Evolutionary conservation across 805 yeast genomes (phyloP).

Genomic region (Ogataea dorogensis): DNA sequence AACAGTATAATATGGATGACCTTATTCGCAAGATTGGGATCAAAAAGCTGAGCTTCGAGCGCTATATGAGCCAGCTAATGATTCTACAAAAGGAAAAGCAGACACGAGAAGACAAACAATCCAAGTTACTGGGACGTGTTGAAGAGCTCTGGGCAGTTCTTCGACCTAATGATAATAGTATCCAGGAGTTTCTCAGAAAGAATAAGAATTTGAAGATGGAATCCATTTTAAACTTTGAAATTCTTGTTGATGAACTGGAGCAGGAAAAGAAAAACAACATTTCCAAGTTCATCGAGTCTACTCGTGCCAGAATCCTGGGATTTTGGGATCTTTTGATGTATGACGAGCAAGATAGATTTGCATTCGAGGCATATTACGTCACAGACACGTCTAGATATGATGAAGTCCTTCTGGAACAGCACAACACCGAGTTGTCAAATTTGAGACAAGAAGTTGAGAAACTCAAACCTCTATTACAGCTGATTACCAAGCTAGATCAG

Average conservation of each 20-base stretch:
- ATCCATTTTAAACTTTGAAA: slow-evolving; percentile 49
- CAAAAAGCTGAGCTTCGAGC: slow-evolving; percentile 14
- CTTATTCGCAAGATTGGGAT: slow-evolving; percentile 27
- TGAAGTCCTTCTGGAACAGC: slow-evolving; percentile 59
- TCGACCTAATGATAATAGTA: slow-evolving; percentile 33
- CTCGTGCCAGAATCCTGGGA: slow-evolving; percentile 56
- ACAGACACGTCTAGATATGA: slow-evolving; percentile 41
- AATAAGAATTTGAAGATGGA: slow-evolving; percentile 48
- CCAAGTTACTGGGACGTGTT: slow-evolving; percentile 35
- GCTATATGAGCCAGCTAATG: slow-evolving; percentile 14
- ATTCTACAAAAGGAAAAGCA: slow-evolving; percentile 33
- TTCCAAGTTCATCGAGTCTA: slow-evolving; percentile 62
- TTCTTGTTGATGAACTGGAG: slow-evolving; percentile 57
- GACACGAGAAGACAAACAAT: slow-evolving; percentile 38
- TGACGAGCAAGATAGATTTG: slow-evolving; percentile 47
- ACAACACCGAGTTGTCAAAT: slow-evolving; percentile 58
- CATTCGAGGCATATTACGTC: slow-evolving; percentile 44
- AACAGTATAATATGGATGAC: slow-evolving; percentile 17
- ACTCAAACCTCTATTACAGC: slow-evolving; percentile 53
- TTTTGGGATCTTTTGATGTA: slow-evolving; percentile 65
- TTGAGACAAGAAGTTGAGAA: slow-evolving; percentile 50
- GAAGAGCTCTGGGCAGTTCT: slow-evolving; percentile 45
- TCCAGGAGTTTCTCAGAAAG: slow-evolving; percentile 35
- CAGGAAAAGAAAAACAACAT: slow-evolving; percentile 61
- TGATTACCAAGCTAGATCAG: slow-evolving; percentile 54